Conservation (phyloP, 768 basidiomycete genomes). For the Albatrellus ellisii region DNA sequence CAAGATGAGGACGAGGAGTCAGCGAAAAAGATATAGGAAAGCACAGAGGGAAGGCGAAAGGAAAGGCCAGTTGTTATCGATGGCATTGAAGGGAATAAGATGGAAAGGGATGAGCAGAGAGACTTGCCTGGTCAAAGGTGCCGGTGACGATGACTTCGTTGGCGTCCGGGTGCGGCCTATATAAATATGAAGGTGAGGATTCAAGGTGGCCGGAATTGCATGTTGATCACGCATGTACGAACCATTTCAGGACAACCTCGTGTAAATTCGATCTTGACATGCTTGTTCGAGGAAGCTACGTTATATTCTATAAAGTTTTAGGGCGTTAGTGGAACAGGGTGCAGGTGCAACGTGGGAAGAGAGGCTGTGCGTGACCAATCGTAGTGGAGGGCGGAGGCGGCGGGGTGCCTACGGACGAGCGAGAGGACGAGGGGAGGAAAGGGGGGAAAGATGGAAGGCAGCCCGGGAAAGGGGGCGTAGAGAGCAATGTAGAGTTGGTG, state of each 20-base stretch:
- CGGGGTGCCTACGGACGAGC: background rate
- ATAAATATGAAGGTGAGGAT: constrained; percentile 6
- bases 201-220: background rate
- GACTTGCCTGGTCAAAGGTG: constrained; percentile 15
- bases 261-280: constrained; percentile 4
- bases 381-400: background rate
- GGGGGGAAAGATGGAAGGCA: too few relatives aligned
- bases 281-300: background rate
- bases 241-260: constrained; percentile 6
- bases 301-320: too few relatives aligned
- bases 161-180: constrained; percentile 12
- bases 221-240: background rate
- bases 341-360: background rate
- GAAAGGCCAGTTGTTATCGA: constrained; percentile 9
- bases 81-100: constrained; percentile 7
- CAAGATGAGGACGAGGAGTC: constrained; percentile 3
- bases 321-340: background rate
- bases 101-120: background rate
- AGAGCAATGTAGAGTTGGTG: too few relatives aligned
- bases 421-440: background rate
- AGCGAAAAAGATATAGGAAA: too few relatives aligned
- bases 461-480: too few relatives aligned
- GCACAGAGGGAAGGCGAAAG: constrained; percentile 12
- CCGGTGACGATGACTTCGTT: constrained; percentile 14
- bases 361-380: too few relatives aligned